Evolutionary conservation across 176 grass and related monocot genomes (phyloP).

Genomic region (Dactylis glomerata): DNA sequence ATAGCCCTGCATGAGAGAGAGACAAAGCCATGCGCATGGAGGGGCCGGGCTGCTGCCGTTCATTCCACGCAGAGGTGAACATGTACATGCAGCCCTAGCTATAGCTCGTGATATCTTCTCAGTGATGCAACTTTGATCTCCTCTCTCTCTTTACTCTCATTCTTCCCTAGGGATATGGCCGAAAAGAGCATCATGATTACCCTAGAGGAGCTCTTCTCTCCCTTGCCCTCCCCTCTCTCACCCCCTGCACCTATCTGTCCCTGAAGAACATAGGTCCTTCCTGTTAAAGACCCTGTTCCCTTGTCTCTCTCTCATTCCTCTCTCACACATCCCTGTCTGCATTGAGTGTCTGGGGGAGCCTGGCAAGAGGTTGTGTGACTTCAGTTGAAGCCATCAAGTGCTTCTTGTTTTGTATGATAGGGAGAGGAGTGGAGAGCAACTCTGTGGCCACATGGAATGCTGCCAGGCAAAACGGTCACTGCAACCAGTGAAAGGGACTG

Average conservation of each 20-base stretch:
- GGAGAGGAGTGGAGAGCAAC: conserved; percentile 32
- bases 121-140: conserved; percentile 31
- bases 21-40: neutral
- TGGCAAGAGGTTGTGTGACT: conserved; percentile 40
- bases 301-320: neutral
- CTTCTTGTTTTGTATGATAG: conserved; percentile 39
- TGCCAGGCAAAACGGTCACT: conserved; percentile 24
- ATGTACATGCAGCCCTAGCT: neutral
- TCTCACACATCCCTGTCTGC: neutral
- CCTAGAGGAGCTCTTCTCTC: conserved; percentile 22
- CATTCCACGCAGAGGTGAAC: neutral
- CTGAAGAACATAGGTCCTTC: conserved; percentile 37
- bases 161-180: neutral
- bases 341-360: conserved; percentile 22
- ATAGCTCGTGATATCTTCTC: conserved; percentile 34
- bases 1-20: conserved; percentile 4
- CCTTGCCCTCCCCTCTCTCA: neutral
- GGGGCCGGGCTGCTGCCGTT: neutral
- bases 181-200: conserved; percentile 39
- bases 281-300: conserved; percentile 25
- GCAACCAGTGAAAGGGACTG: neutral
- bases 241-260: conserved; percentile 1
- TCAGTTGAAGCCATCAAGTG: conserved; percentile 41
- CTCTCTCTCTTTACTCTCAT: neutral
- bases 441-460: conserved; percentile 27